A percentile compares a stretch with the other conserved stretches of the same genome.
Evolutionary conservation across 345 rosid species (phyloP).

Genomic region (Brassica nigra): DNA sequence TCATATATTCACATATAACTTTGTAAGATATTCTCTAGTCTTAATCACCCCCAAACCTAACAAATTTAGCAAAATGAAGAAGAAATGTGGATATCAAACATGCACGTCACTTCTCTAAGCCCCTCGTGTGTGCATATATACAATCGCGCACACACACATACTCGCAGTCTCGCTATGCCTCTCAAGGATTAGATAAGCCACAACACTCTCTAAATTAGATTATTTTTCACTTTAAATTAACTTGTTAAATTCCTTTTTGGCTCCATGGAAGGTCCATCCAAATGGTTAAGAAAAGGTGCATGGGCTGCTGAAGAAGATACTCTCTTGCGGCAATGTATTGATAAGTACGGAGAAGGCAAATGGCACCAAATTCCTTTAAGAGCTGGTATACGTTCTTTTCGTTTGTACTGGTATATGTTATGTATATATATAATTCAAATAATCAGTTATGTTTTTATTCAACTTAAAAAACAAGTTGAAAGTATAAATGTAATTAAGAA

Average conservation of each 20-base stretch:
- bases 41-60: no score
- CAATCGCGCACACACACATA: no score
- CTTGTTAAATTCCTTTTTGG: no score
- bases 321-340: constrained; percentile 45
- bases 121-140: no score
- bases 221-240: no score
- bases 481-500: no score
- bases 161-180: no score
- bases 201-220: neutral
- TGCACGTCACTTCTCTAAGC: constrained; percentile 21
- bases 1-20: no score
- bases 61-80: neutral
- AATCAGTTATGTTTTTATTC: neutral
- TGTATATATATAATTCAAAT: neutral
- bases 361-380: constrained; percentile 49
- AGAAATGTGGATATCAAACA: constrained; percentile 21
- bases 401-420: no score
- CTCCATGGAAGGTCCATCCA: neutral
- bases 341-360: constrained; percentile 46
- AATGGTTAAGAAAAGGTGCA: constrained; percentile 48
- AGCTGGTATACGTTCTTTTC: constrained; percentile 35
- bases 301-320: constrained; percentile 57
- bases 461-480: neutral
- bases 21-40: no score
- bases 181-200: constrained; percentile 2